Conservation (phyloP, 192 early-diverging fungal genomes). For the Coemansia sp. region DNA sequence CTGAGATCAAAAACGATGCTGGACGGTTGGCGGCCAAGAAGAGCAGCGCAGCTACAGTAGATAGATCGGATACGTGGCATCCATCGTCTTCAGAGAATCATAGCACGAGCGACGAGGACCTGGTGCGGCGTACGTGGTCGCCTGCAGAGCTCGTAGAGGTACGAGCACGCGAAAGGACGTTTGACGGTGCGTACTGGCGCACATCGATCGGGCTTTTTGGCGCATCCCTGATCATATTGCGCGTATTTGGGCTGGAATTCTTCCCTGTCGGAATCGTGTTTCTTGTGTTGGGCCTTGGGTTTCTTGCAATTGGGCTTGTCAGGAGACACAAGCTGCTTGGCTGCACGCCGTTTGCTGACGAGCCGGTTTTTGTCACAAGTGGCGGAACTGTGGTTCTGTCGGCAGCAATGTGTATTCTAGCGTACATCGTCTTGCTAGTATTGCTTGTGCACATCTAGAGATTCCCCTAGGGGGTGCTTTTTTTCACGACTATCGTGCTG, state of each 20-base stretch:
- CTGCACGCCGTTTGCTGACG: constrained; percentile 35
- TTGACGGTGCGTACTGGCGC: constrained; percentile 57
- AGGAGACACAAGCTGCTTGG: constrained; percentile 33
- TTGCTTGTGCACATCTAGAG: constrained; percentile 38
- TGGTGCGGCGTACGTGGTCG: constrained; percentile 40
- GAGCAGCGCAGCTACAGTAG: not conserved
- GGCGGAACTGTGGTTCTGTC: constrained; percentile 40
- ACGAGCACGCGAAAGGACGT: constrained; percentile 54
- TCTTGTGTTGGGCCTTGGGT: constrained; percentile 45
- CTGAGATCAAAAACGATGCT: not conserved
- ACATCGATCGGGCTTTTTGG: constrained; percentile 52
- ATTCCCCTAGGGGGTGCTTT: too few relatives aligned
- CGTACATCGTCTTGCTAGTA: constrained; percentile 41
- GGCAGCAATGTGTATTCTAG: constrained; percentile 38
- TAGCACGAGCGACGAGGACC: constrained; percentile 7
- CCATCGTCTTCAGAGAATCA: not conserved
- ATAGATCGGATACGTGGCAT: not conserved
- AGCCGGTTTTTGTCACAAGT: constrained; percentile 42
- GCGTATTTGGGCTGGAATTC: constrained; percentile 47
- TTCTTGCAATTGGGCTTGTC: constrained; percentile 49
- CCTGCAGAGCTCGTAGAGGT: constrained; percentile 53
- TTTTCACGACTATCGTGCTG: too few relatives aligned
- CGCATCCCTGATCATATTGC: constrained; percentile 50
- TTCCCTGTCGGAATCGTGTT: constrained; percentile 54
- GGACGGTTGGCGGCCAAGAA: not conserved